Conservation (phyloP, 257 asterid species). For the Paraleonurus japonicus region DNA sequence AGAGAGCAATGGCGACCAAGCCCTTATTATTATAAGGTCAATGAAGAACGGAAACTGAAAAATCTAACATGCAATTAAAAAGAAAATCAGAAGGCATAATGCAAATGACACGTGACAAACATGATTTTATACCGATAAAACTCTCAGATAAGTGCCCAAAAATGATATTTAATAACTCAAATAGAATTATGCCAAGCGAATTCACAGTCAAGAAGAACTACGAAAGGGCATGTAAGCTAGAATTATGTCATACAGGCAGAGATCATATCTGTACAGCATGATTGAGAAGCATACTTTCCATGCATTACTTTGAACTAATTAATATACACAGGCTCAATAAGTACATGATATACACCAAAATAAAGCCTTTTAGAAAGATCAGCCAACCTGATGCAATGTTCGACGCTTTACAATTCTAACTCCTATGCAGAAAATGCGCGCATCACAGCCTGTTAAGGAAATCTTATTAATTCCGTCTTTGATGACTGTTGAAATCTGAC, state of each 20-base stretch:
- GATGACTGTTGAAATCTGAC: conserved; percentile 83
- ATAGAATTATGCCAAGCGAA: not conserved
- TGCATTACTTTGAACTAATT: conserved; percentile 10
- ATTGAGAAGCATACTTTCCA: not conserved
- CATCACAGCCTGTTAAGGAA: conserved; percentile 83
- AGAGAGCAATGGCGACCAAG: not conserved
- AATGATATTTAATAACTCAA: not conserved
- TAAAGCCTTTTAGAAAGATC: conserved; percentile 19
- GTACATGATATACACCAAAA: not conserved
- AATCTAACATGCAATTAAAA: conserved; percentile 1
- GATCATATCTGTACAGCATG: not conserved
- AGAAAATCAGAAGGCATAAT: not conserved
- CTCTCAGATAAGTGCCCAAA: not conserved
- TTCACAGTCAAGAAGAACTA: not conserved
- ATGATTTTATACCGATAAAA: not conserved
- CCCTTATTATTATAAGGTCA: not conserved
- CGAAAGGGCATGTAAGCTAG: not conserved
- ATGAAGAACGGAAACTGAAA: conserved; percentile 11
- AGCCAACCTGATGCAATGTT: conserved; percentile 71
- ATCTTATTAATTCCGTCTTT: conserved; percentile 93
- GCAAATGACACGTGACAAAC: not conserved
- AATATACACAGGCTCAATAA: not conserved
- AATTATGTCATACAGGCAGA: conserved; percentile 11
- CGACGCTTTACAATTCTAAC: conserved; percentile 89
- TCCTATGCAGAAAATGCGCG: conserved; percentile 86